Evolutionary conservation across 257 asterid species (phyloP).

Genomic region (Rubia yunnanensis): DNA sequence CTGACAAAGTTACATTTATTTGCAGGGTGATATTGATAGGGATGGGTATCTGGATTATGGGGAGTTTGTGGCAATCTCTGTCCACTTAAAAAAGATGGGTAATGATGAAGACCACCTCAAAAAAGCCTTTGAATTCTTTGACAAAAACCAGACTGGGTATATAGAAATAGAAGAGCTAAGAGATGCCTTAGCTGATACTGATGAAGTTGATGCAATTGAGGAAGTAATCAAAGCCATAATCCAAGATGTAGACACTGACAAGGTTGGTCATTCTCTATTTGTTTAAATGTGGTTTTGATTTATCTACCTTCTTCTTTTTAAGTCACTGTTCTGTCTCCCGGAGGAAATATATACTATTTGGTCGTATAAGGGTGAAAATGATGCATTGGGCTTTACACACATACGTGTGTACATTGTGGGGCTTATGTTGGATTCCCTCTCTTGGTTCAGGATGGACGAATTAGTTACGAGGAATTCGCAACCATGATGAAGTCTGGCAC

Average conservation of each 20-base stretch:
- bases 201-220: constrained; percentile 58
- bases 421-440: constrained; percentile 4
- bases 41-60: constrained; percentile 73
- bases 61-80: constrained; percentile 83
- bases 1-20: neutral
- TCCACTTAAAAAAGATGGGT: constrained; percentile 66
- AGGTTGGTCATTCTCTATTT: constrained; percentile 33
- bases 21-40: constrained; percentile 76
- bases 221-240: constrained; percentile 71
- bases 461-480: constrained; percentile 41
- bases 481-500: constrained; percentile 47
- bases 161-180: constrained; percentile 85
- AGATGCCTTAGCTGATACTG: constrained; percentile 53
- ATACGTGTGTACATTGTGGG: neutral
- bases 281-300: neutral
- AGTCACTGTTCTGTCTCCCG: neutral
- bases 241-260: constrained; percentile 84
- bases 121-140: constrained; percentile 77
- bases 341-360: neutral
- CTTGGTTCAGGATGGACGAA: constrained; percentile 35
- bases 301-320: neutral
- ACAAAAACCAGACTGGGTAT: constrained; percentile 51
- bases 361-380: neutral
- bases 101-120: constrained; percentile 69
- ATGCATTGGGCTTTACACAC: no score